phyloP scores from a whole-genome alignment of 2,329 filamentous ascomycete species.

The Colletotrichum camelliae region DNA sequence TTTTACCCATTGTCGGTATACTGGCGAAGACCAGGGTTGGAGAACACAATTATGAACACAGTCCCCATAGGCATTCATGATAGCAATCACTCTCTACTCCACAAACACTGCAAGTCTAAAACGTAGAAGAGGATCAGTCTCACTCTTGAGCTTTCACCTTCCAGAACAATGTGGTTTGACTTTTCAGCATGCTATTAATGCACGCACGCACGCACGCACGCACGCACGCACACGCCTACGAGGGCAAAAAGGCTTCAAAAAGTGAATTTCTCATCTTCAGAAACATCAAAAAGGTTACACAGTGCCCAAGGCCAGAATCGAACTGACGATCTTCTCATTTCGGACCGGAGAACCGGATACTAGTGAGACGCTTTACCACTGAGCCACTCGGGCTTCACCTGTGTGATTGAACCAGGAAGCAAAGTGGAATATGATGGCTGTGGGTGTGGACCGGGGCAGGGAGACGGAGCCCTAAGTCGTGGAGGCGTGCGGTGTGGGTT shows the following conservation, averaged over 20 bases:
- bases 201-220: not conserved
- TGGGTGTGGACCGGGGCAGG: not conserved
- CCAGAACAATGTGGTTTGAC: not conserved
- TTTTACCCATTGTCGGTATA: not conserved
- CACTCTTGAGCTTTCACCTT: not conserved
- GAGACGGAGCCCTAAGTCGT: not conserved
- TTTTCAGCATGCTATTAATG: not conserved
- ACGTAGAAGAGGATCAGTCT: not conserved
- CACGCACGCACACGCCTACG: not conserved
- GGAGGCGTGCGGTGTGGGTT: not conserved
- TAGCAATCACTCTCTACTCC: not conserved
- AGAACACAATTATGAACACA: not conserved
- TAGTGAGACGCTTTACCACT: constrained; percentile 24
- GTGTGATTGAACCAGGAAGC: not conserved
- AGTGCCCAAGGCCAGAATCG: constrained; percentile 21
- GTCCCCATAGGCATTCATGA: not conserved
- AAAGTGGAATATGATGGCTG: not conserved
- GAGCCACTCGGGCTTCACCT: constrained; percentile 17
- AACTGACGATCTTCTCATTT: constrained; percentile 22
- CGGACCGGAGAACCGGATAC: not conserved
- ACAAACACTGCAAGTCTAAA: not conserved
- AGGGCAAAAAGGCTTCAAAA: not conserved
- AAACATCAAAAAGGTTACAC: not conserved
- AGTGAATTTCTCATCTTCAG: not conserved
- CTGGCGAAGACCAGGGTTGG: not conserved